Evolutionary conservation across 2,329 filamentous ascomycete genomes (phyloP).

Genomic region (Botrytis medusae): DNA sequence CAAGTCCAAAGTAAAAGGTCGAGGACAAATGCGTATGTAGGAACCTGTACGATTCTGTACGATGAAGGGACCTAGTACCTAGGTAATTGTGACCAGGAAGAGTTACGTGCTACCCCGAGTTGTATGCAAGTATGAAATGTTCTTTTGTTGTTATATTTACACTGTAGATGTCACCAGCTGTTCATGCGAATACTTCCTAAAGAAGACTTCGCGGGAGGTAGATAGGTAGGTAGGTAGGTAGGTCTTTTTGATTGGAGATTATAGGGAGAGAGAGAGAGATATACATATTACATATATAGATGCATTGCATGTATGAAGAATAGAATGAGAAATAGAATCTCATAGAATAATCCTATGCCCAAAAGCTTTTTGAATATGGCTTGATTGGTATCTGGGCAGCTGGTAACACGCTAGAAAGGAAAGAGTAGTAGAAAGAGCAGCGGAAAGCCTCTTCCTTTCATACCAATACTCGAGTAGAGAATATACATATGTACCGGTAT

Average conservation of each 20-base stretch:
- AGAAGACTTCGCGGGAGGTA: not conserved
- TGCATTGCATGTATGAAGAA: not conserved
- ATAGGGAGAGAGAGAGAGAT: too few species aligned
- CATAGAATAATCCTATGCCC: not conserved
- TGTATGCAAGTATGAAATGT: not conserved
- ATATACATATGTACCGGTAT: not conserved
- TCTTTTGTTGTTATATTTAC: not conserved
- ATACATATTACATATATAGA: not conserved
- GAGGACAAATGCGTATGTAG: not conserved
- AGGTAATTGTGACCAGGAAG: not conserved
- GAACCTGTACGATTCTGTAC: not conserved
- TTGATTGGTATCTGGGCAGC: not conserved
- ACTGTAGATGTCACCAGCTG: not conserved
- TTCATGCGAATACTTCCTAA: not conserved
- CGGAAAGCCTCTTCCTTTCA: not conserved
- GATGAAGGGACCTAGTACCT: not conserved
- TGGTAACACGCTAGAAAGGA: not conserved
- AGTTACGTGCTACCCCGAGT: not conserved
- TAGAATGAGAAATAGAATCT: not conserved
- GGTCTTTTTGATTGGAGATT: not conserved
- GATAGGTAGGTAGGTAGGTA: not conserved
- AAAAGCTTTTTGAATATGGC: not conserved
- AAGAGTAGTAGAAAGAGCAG: not conserved
- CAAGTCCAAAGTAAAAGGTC: not conserved
- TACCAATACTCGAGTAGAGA: not conserved